phyloP scores from a whole-genome alignment of 2,329 filamentous ascomycete species.

The Cadophora sp. region DNA sequence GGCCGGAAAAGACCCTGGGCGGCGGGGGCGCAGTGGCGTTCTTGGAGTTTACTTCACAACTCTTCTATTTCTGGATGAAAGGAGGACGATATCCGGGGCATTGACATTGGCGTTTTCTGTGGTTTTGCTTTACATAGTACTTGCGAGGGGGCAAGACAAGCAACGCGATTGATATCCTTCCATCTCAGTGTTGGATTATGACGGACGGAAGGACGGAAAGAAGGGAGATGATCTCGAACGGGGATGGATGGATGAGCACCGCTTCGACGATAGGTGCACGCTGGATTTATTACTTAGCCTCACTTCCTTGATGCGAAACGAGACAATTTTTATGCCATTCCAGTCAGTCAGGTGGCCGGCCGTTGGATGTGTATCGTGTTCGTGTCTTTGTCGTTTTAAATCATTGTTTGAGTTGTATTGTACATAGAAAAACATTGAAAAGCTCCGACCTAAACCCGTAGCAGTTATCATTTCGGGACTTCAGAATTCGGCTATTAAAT shows the following conservation, averaged over 20 bases:
- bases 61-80: neutral
- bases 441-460: too few relatives aligned
- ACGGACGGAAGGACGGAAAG: neutral
- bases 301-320: too few relatives aligned
- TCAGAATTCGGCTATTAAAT: too few relatives aligned
- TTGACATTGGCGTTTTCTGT: conserved; percentile 5
- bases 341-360: too few relatives aligned
- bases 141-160: neutral
- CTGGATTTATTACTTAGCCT: too few relatives aligned
- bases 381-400: too few relatives aligned
- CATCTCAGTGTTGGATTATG: neutral
- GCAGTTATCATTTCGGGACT: too few relatives aligned
- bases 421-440: too few relatives aligned
- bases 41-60: neutral
- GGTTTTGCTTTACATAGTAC: neutral
- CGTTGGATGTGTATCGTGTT: too few relatives aligned
- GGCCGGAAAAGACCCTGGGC: neutral
- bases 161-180: conserved; percentile 3
- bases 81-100: conserved; percentile 1
- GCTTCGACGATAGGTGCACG: too few relatives aligned
- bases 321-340: too few relatives aligned
- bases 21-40: conserved; percentile 10
- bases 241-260: neutral
- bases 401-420: too few relatives aligned
- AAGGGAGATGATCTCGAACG: neutral